These are phyloP conservation scores for Aureobasidium melanogenum DNA, from an alignment of 2,329 filamentous ascomycete genomes.

Conservation along the genomic window DNA sequence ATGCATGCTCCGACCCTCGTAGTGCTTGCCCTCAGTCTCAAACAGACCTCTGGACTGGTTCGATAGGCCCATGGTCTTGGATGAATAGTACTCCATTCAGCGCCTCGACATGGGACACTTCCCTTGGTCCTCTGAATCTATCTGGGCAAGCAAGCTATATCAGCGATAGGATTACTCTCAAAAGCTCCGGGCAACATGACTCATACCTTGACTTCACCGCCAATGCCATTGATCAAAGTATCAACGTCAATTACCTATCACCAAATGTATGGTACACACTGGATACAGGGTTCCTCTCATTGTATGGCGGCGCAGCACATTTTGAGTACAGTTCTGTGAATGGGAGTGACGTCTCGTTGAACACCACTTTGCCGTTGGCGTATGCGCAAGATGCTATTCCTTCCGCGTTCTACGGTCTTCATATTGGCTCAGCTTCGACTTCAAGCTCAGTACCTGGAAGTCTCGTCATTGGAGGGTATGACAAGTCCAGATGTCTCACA, in stretches of 20 bases:
- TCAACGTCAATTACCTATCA: neutral
- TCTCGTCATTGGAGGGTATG: neutral
- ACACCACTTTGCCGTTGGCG: neutral
- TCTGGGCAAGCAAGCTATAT: neutral
- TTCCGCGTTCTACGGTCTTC: neutral
- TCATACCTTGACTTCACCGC: neutral
- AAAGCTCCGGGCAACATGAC: neutral
- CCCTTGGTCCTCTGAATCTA: neutral
- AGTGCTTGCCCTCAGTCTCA: neutral
- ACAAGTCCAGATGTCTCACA: neutral
- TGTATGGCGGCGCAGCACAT: neutral
- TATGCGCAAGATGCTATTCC: neutral
- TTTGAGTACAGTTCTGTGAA: neutral
- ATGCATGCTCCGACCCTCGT: neutral
- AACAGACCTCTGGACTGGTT: neutral
- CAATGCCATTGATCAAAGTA: neutral
- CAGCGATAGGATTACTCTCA: conserved; percentile 2
- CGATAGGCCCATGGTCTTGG: neutral
- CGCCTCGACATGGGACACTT: neutral
- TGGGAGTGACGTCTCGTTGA: neutral
- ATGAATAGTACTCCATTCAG: neutral
- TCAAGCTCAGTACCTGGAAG: neutral
- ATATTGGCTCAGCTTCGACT: neutral
- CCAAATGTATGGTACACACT: neutral
- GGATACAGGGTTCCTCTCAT: neutral